Evolutionary conservation across 768 basidiomycete species (phyloP), one percentile per base, ranked within the genome.

Genomic region (Hygrocybe coccinea): DNA sequence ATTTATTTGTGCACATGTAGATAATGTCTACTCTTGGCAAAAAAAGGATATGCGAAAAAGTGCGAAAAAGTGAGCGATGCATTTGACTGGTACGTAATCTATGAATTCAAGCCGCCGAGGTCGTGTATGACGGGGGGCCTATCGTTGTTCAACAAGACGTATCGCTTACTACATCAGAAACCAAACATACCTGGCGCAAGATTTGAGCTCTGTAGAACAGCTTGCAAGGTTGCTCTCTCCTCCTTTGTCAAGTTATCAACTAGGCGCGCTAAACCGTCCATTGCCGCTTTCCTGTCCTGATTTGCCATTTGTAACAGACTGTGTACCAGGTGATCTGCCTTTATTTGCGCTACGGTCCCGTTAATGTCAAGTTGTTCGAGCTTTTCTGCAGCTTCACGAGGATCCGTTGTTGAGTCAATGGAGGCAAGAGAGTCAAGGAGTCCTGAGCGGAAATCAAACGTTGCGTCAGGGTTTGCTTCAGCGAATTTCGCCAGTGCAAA

Each of bases 211-310:
- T 87, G 86, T 50, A 92, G 77, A 37, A 81, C 81, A 39, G 71
- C 69, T 36, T 85, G 76, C 58, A 94, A 65, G 1, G 78, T 70
- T 10, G 78, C 71, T 68, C 81, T 84, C 61, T 93, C 91, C 22
- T 91, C 91, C 21, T 82, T 80, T 0, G 82, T 79, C 56, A 95
- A 77, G 36, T 77, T 78, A 56, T 90, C 85, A n/a, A 85, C 81
- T 10, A 93, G 73, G 48, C 85, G 84, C 49, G 83, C 69, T 56
- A 94, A 79, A 35, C 89, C 85, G 57, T 86, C 84, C 57, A 94
- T 68, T 1, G 87, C 82, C 8, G 84, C 85, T 71, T 89, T 89
- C 48, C 84, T 81, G 67, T 94, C 88, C 61, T 85, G 84, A 58
- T 85, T 83, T 11, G 84, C 79, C 59, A 87, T 73, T 12, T 82